Percentiles rank a stretch among this genome's conserved stretches.
Evolutionary conservation across 2,329 filamentous ascomycete genomes (phyloP).

Genomic region (Taxawa tesnikishii): DNA sequence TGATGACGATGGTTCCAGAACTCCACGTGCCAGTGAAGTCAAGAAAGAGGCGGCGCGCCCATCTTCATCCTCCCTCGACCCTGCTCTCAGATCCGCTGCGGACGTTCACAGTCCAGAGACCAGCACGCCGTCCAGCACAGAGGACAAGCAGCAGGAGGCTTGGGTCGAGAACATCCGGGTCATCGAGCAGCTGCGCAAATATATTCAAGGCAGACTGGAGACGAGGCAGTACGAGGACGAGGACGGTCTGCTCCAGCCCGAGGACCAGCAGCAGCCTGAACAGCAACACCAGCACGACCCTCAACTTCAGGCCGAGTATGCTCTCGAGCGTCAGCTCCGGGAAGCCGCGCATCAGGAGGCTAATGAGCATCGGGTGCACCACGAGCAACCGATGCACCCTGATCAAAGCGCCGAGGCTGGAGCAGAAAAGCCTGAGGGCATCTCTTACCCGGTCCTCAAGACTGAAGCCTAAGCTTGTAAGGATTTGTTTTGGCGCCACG

Average conservation of each 20-base stretch:
- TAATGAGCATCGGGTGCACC: too few species aligned
- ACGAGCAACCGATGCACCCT: too few species aligned
- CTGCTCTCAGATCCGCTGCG: slow-evolving; percentile 17
- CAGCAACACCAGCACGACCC: slow-evolving; percentile 2
- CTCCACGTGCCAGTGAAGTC: slow-evolving; percentile 22
- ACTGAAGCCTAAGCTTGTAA: slow-evolving; percentile 4
- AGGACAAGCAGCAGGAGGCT: slow-evolving; percentile 36
- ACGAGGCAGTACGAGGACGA: slow-evolving; percentile 36
- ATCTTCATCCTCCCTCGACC: slow-evolving; percentile 19
- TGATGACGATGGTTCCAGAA: slow-evolving; percentile 23
- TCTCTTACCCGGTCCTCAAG: slow-evolving; percentile 7
- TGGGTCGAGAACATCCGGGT: slow-evolving; percentile 56
- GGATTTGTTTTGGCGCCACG: too few species aligned
- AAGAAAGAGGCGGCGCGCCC: slow-evolving; percentile 9
- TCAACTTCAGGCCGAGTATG: too few species aligned
- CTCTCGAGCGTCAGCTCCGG: too few species aligned
- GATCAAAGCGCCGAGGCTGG: slow-evolving; percentile 1
- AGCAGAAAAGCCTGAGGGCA: not conserved
- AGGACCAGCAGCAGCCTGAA: slow-evolving; percentile 1
- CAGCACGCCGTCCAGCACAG: slow-evolving; percentile 15
- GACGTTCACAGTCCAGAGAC: slow-evolving; percentile 15
- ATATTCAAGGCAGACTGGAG: slow-evolving; percentile 43
- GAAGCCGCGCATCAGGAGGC: too few species aligned
- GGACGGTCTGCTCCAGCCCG: slow-evolving; percentile 7
- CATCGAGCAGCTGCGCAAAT: slow-evolving; percentile 46